phyloP scores from a whole-genome alignment of 352 stramenopile species.

The Plasmopara viticola region DNA sequence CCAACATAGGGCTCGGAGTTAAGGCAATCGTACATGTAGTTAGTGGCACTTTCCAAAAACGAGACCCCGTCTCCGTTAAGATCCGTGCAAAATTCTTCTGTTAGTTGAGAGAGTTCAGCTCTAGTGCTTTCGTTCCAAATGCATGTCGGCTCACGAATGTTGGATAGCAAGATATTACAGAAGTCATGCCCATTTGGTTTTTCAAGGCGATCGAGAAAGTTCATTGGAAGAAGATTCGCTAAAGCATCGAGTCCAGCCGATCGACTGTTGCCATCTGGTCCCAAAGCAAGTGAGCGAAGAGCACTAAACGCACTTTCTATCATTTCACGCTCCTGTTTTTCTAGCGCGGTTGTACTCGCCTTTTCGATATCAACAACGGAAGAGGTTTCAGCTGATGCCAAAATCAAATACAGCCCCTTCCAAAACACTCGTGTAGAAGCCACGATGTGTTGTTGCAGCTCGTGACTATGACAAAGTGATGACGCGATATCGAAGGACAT shows the following conservation, averaged over 20 bases:
- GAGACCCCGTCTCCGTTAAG: slow-evolving; percentile 43
- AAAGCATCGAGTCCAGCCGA: slow-evolving; percentile 56
- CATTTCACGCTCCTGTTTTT: slow-evolving; percentile 66
- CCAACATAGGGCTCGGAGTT: slow-evolving; percentile 60
- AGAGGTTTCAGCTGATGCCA: slow-evolving; percentile 55
- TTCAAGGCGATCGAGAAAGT: slow-evolving; percentile 70
- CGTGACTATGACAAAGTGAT: slow-evolving; percentile 45
- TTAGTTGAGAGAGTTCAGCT: slow-evolving; percentile 61
- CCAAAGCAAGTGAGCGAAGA: slow-evolving; percentile 52
- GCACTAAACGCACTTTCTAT: slow-evolving; percentile 66
- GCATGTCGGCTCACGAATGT: slow-evolving; percentile 70
- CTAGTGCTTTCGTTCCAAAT: slow-evolving; percentile 70
- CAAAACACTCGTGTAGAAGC: slow-evolving; percentile 63
- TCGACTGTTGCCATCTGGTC: slow-evolving; percentile 40
- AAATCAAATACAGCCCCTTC: slow-evolving; percentile 70
- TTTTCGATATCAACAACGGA: slow-evolving; percentile 33
- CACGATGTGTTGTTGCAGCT: slow-evolving; percentile 62
- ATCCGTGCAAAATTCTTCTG: slow-evolving; percentile 67
- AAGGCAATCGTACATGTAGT: slow-evolving; percentile 79
- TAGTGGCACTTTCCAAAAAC: slow-evolving; percentile 60
- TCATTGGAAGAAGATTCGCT: slow-evolving; percentile 58
- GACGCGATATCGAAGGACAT: slow-evolving; percentile 70
- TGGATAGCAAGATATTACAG: slow-evolving; percentile 54
- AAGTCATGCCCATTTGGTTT: slow-evolving; percentile 69
- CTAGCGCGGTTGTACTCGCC: slow-evolving; percentile 31